Evolutionary conservation across 164 flowering plant genomes (phyloP).

Genomic region (Aristolochia californica): DNA sequence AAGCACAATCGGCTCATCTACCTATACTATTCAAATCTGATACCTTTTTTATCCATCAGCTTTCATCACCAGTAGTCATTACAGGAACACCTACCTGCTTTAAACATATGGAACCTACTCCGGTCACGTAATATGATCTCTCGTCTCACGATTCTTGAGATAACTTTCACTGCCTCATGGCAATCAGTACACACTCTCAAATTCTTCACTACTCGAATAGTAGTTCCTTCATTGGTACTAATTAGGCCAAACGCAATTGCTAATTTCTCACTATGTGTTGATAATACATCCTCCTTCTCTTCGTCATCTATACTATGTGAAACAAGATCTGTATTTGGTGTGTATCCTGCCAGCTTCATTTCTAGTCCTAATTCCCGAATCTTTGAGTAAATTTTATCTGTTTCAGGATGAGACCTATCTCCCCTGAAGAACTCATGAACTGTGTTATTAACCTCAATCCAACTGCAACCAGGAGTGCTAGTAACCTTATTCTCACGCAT

Average conservation of each 20-base stretch:
- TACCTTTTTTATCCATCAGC: too few species aligned
- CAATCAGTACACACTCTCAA: conserved; percentile 28
- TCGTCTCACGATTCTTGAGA: conserved; percentile 24
- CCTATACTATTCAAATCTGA: too few species aligned
- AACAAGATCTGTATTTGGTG: conserved; percentile 20
- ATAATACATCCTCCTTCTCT: conserved; percentile 29
- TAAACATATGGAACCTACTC: conserved; percentile 34
- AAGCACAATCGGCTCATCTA: too few species aligned
- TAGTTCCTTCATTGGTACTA: conserved; percentile 24
- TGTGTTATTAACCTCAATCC: conserved; percentile 18
- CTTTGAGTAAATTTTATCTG: conserved; percentile 1
- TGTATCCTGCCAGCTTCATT: conserved; percentile 3
- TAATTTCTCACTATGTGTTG: conserved; percentile 34
- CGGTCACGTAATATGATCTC: conserved; percentile 33
- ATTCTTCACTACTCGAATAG: conserved; percentile 29
- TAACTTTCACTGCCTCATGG: conserved; percentile 29
- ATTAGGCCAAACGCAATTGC: conserved; percentile 41
- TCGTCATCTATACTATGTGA: conserved; percentile 14
- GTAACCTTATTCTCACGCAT: conserved; percentile 16
- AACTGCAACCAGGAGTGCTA: conserved; percentile 21
- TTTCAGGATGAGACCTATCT: conserved; percentile 1
- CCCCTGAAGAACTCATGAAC: conserved; percentile 26
- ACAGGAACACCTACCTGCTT: conserved; percentile 26
- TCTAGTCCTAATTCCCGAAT: neutral
- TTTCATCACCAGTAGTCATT: conserved; percentile 30